Percentiles rank a stretch among this genome's conserved stretches.
These are phyloP conservation scores for Aureobasidium pullulans DNA, from an alignment of 2,329 filamentous ascomycete genomes.

Conservation along the genomic window DNA sequence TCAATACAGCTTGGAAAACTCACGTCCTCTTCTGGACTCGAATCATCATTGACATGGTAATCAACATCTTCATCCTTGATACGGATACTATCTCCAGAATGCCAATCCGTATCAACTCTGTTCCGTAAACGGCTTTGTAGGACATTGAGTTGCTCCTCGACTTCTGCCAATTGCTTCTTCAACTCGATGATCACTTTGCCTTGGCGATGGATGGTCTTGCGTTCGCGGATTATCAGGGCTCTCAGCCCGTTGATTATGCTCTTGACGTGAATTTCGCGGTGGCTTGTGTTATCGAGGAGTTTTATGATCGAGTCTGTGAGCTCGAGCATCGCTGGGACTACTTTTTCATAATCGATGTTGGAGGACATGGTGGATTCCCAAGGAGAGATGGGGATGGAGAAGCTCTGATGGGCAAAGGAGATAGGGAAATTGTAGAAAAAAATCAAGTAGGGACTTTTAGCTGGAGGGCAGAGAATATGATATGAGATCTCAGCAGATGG, in stretches of 20 bases:
- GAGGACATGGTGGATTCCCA: not conserved
- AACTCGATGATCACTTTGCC: not conserved
- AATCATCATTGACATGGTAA: not conserved
- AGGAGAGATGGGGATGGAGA: not conserved
- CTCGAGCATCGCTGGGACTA: not conserved
- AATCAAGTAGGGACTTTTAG: not conserved
- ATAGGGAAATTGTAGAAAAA: not conserved
- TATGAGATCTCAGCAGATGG: not conserved
- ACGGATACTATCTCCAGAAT: too few relatives aligned
- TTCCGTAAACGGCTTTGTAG: not conserved
- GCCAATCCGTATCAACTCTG: not conserved
- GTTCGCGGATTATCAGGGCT: not conserved
- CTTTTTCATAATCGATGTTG: not conserved
- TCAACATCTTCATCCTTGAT: not conserved
- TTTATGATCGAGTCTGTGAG: not conserved
- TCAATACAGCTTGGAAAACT: not conserved
- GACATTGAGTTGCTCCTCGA: not conserved
- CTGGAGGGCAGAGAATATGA: not conserved
- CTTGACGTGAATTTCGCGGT: not conserved
- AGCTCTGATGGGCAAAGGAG: not conserved
- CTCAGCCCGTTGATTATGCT: not conserved
- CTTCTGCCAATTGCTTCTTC: not conserved
- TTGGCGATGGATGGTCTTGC: not conserved
- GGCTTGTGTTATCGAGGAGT: not conserved
- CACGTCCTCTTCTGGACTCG: not conserved